Base-by-base conservation (phyloP, 495 filamentous ascomycete species). In the Neurospora pannonica region DNA sequence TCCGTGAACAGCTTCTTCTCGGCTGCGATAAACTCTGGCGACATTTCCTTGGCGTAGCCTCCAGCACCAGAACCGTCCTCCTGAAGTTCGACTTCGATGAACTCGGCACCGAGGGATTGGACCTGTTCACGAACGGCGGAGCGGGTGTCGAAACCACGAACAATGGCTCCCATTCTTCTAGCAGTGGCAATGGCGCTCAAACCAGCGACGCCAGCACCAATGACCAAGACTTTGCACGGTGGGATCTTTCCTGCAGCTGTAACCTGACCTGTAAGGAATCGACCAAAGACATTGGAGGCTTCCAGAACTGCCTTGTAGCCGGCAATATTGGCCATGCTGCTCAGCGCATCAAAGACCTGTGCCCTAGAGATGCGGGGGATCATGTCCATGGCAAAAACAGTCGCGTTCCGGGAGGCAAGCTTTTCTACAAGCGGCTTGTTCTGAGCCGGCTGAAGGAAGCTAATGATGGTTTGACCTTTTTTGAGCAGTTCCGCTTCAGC, bases 31-130 rank as follows among this genome's bases (percentile, higher is more conserved):
- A 95, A 95, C 79, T 94, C 92, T 76, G 93, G 92, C 71, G 92
- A 94, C 93, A 95, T 95, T 78, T 93, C 92, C 76, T 95, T 95
- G 42, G 91, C 92, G 74, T 95, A 95, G 13, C 93, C 93, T 28
- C 93, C 93, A 19, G 90, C 87, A 2, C 92, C 93, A n/a, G 91
- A 87, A 17, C 92, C 93, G 73, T 94, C 93, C 81, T 95, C 93
- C 74, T 94, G 80, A n/a, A 95, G 84, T 38, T 93, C 91, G 28
- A 95, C 93, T 79, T 94, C 92, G 76, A 95, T 87, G 78, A 94
- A 94, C 74, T 95, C 93, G 10, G 92, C 93, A 17, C 93, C 93
- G 8, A 95, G 86, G 11, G 92, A 94, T 78, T 95, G 91, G 1
- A 95, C 92, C 81, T 95, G 93, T 79, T 95, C 93, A 70, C 91